Conservation (phyloP, 2,329 filamentous ascomycete genomes). For the Clonostachys rhizophaga region DNA sequence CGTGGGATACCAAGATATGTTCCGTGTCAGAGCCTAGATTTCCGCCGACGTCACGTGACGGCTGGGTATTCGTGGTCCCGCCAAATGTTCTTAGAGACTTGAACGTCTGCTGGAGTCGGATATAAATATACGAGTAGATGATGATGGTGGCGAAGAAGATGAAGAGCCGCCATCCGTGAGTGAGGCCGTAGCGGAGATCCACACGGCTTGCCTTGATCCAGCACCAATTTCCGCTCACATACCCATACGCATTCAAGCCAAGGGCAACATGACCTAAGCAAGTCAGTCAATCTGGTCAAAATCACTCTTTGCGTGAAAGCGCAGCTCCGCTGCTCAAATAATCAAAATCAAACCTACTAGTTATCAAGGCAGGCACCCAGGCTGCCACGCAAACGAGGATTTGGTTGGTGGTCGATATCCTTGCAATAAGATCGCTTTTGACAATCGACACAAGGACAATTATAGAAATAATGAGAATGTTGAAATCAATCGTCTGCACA, state of each 20-base stretch:
- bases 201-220: constrained; percentile 28
- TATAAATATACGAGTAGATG: constrained; percentile 32
- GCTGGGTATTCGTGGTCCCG: background rate
- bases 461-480: constrained; percentile 37
- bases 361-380: constrained; percentile 32
- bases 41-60: background rate
- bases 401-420: constrained; percentile 7
- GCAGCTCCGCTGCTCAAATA: background rate
- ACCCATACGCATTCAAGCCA: constrained; percentile 12
- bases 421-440: too few relatives aligned
- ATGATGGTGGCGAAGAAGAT: constrained; percentile 29
- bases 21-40: constrained; percentile 1
- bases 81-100: constrained; percentile 1
- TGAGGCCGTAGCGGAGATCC: constrained; percentile 31
- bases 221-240: constrained; percentile 37
- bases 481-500: constrained; percentile 35
- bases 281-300: background rate
- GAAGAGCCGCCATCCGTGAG: constrained; percentile 34
- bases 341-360: constrained; percentile 14
- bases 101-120: constrained; percentile 4
- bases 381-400: constrained; percentile 25
- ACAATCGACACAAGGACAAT: constrained; percentile 19
- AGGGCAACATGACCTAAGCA: constrained; percentile 4
- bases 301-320: background rate
- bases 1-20: background rate